Evolutionary conservation across 208 protist species (phyloP), one percentile per base, ranked within the genome.

Genomic region (Phytomonas sp.): DNA sequence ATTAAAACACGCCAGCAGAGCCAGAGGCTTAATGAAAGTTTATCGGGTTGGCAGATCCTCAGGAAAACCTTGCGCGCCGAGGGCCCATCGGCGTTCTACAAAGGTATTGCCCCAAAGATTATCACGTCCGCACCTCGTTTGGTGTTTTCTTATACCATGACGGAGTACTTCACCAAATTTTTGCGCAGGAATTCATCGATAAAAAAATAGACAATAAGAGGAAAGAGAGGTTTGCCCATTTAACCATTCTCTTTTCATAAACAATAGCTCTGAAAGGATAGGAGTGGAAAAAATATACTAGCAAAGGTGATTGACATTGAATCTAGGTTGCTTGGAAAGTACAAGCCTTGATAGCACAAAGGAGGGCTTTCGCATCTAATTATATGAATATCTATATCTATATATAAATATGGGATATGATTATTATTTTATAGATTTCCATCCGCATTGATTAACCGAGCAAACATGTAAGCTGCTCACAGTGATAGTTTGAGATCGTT

Each of bases 1-100:
- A 77, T 97, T 40, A 97, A 97, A 81, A 97, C 91, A n/a, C 91
- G 91, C 36, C 88, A 96, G 75, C 93, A 97, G 80, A 82, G 74
- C 36, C 79, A 89, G 68, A 63, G 66, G 33, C 74, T 88, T 43
- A 70, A 73, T 33, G 80, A 88, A 53, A 67, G 67, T 26, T 74
- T 77, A 51, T 85, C 80, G 1, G 90, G 85, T 2, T 75, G 74
- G 73, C 78, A 80, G 67, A 74, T 92, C 51, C 66, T 93, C 23
- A 72, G 20, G 31, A 65, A 81, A 6, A 89, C 87, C 17, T 31
- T 93, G 56, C 46, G 68, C 40, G 62, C 29, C 0, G 90, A 95
- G 62, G 90, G 90, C 23, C 70, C 88, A 26, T 72, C 75, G 4
- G 84, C 90, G 15, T 93, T 94, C 71, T 95, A 86, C 77, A 95